Base-by-base conservation (phyloP, 495 filamentous ascomycete genomes). In the Podospora australis region DNA sequence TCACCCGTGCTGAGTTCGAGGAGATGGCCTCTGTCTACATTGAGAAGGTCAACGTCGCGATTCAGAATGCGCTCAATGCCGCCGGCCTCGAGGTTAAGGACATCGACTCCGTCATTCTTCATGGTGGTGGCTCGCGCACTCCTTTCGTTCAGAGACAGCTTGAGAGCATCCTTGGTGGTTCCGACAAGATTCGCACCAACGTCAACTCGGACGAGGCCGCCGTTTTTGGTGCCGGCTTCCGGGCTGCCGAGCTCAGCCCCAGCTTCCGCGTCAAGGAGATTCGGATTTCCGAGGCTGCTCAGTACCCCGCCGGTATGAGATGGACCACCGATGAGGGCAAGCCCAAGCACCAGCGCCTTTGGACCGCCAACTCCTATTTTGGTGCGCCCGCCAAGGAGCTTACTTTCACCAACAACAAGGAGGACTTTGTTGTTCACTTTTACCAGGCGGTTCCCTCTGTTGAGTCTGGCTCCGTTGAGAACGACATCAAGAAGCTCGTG, bases 181-280 rank as follows among this genome's bases (percentile, higher is more conserved):
- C 79, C 5, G 79, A 83, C 42, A 96, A 95, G 71, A 74, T 99
- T 49, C 81, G 87, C 46, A 83, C 84, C 55, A 97, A 90, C 58
- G 94, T 99, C 56, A 99, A 99, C 67, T 84, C 90, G 22, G 94
- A 99, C 64, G 94, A 99, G 70, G 81, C 94, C 13, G 92, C 94
- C 40, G 92, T 95, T 13, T 95, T 99, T 66, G 94, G 94, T 54
- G 94, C 94, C 42, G 89, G 88, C 16, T 97, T 97, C 75, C 88
- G 88, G 62, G 94, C 85, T 23, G 94, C 94, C 39, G 83, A 83
- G 51, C 75, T 97, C 41, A 94, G 86, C 67, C 88, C 90, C 28
- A 89, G 82, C 60, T 99, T 99, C 78, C 82, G 87, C 43, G 94
- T 99, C 57, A 99, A 96, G 74, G 94, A 97, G 57, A 97, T 99